A percentile compares a stretch with the other conserved stretches of the same genome.
Evolutionary conservation across 1,284 basidiomycete species (phyloP).

Genomic region (Rhodotorula sp.): DNA sequence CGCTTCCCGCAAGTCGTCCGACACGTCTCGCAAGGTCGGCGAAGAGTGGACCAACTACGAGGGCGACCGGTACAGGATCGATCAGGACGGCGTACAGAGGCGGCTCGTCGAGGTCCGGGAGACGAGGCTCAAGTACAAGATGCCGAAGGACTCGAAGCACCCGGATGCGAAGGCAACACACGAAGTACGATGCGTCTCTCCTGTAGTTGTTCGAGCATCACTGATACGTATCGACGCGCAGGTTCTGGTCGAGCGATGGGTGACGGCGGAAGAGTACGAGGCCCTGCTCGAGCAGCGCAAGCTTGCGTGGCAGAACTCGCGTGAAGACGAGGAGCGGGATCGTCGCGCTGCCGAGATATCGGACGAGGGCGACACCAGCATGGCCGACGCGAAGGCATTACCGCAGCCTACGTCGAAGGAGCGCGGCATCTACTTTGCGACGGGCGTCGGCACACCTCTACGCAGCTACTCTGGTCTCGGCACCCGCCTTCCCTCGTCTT

Average conservation of each 20-base stretch:
- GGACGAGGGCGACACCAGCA: not conserved
- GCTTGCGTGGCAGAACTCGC: constrained; percentile 33
- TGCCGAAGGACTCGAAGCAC: constrained; percentile 33
- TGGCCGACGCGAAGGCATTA: not conserved
- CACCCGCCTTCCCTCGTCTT: constrained; percentile 1
- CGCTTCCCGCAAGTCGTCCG: not conserved
- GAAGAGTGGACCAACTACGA: constrained; percentile 38
- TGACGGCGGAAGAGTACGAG: constrained; percentile 26
- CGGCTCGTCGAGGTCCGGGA: constrained; percentile 34
- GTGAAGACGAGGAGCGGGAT: constrained; percentile 24
- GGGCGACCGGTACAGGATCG: constrained; percentile 31
- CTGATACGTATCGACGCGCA: not conserved
- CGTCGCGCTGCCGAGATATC: not conserved
- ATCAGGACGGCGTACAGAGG: constrained; percentile 14
- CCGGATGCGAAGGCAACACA: constrained; percentile 28
- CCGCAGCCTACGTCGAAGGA: not conserved
- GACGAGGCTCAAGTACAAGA: constrained; percentile 22
- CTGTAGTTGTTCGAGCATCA: too few species aligned
- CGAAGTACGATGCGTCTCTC: constrained; percentile 12
- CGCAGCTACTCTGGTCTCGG: constrained; percentile 26
- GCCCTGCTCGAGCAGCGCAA: constrained; percentile 17
- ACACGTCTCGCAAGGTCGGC: constrained; percentile 11
- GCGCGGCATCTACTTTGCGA: constrained; percentile 4
- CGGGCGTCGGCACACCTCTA: constrained; percentile 32
- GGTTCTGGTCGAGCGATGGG: constrained; percentile 38